These are phyloP conservation scores for Parascedosporium putredinis DNA, from an alignment of 2,329 filamentous ascomycete species.

Conservation along the genomic window DNA sequence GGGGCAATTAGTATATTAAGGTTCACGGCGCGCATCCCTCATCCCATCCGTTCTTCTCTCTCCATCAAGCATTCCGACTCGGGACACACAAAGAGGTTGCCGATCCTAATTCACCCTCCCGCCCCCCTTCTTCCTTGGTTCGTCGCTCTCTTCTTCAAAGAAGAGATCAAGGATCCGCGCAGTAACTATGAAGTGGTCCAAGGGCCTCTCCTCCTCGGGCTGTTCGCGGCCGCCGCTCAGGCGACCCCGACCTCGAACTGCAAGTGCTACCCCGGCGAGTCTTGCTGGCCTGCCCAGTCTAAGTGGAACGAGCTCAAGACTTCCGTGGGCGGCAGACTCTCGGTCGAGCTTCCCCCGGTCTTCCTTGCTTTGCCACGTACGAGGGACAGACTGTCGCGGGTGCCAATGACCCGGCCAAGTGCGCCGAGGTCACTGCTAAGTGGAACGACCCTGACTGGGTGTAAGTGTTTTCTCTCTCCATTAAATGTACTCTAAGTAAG, in stretches of 20 bases:
- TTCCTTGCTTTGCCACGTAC: constrained; percentile 40
- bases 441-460: constrained; percentile 17
- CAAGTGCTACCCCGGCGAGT: constrained; percentile 38
- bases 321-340: constrained; percentile 37
- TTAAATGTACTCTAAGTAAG: too few species aligned
- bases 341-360: constrained; percentile 40
- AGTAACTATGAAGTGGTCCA: neutral
- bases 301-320: constrained; percentile 41
- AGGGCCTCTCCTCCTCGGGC: neutral
- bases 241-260: constrained; percentile 17
- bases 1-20: neutral
- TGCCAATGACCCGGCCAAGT: constrained; percentile 18
- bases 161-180: neutral
- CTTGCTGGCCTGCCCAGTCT: constrained; percentile 36
- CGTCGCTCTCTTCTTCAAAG: neutral
- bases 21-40: neutral
- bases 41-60: neutral
- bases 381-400: constrained; percentile 20
- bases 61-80: neutral
- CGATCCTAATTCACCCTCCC: neutral
- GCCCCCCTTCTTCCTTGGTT: neutral
- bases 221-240: neutral
- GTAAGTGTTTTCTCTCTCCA: neutral
- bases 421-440: constrained; percentile 23
- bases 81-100: neutral